A percentile compares a stretch with the other conserved stretches of the same genome.
phyloP scores from a whole-genome alignment of 1,139 yeast species.

The Candida sp. region DNA sequence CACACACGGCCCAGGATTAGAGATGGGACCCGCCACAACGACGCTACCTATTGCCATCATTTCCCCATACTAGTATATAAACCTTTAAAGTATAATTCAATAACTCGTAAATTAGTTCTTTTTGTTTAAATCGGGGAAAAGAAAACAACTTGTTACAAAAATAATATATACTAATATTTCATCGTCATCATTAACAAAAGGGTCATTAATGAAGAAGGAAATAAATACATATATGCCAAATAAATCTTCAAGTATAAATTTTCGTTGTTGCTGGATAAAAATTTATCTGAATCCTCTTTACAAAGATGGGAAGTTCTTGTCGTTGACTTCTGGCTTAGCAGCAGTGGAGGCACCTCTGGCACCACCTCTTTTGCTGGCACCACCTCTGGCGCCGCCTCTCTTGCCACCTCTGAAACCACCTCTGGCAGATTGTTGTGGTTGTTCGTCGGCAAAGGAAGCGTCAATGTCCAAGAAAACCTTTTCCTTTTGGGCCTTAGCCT shows the following conservation, averaged over 20 bases:
- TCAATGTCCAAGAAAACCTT: slow-evolving; percentile 71
- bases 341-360: slow-evolving; percentile 35
- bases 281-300: too few species aligned
- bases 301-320: slow-evolving; percentile 69
- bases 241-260: neutral
- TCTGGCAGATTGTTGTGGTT: slow-evolving; percentile 23
- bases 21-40: too few species aligned
- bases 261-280: neutral
- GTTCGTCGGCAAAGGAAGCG: slow-evolving; percentile 67
- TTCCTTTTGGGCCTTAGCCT: slow-evolving; percentile 67
- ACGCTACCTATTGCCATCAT: too few species aligned
- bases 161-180: slow-evolving; percentile 2
- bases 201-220: neutral
- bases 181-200: neutral
- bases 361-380: slow-evolving; percentile 18
- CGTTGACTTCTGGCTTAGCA: slow-evolving; percentile 50
- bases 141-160: neutral
- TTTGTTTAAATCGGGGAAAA: neutral
- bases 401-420: slow-evolving; percentile 27
- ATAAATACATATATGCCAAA: slow-evolving; percentile 3
- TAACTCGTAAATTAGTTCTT: slow-evolving; percentile 1
- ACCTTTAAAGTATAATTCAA: too few species aligned
- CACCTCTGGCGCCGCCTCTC: slow-evolving; percentile 45
- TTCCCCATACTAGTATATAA: too few species aligned
- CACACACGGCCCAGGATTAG: too few species aligned